Evolutionary conservation across 139 green algal species (phyloP).

Genomic region (Spirogloea muscicola): DNA sequence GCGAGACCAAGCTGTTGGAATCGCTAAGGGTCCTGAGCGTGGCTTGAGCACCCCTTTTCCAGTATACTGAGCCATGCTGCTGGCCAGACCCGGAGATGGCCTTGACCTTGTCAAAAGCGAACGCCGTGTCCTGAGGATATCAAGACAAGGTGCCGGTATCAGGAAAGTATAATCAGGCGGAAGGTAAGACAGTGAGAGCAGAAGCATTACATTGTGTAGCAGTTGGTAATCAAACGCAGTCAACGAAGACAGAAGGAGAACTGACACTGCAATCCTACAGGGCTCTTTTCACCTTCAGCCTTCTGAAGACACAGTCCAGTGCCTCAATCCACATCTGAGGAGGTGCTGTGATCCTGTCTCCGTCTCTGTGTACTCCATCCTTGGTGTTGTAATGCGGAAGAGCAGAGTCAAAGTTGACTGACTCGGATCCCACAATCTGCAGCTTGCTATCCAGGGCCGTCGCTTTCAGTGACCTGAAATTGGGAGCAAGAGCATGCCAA

Average conservation of each 20-base stretch:
- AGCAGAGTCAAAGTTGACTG: conserved; percentile 20
- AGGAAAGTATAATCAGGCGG: no score
- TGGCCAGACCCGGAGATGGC: conserved; percentile 46
- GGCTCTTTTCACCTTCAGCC: no score
- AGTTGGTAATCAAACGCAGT: no score
- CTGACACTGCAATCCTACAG: no score
- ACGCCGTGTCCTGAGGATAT: not conserved
- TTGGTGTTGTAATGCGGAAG: conserved; percentile 36
- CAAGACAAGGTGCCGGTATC: no score
- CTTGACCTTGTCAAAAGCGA: conserved; percentile 21
- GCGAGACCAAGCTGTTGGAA: conserved; percentile 6
- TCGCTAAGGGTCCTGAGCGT: not conserved
- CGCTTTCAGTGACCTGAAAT: conserved; percentile 34
- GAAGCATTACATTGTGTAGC: no score
- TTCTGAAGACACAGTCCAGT: conserved; percentile 13
- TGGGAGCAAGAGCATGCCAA: not conserved
- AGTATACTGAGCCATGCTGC: conserved; percentile 48
- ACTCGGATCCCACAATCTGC: conserved; percentile 4
- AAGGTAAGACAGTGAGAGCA: no score
- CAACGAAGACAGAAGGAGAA: no score
- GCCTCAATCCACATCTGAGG: conserved; percentile 36
- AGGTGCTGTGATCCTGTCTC: conserved; percentile 15
- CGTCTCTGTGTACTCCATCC: conserved; percentile 20
- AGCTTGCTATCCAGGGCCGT: conserved; percentile 26
- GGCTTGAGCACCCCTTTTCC: conserved; percentile 17